Evolutionary conservation across 495 filamentous ascomycete species (phyloP), one percentile per base, ranked within the genome.

Genomic region (Venustampulla echinocandica): DNA sequence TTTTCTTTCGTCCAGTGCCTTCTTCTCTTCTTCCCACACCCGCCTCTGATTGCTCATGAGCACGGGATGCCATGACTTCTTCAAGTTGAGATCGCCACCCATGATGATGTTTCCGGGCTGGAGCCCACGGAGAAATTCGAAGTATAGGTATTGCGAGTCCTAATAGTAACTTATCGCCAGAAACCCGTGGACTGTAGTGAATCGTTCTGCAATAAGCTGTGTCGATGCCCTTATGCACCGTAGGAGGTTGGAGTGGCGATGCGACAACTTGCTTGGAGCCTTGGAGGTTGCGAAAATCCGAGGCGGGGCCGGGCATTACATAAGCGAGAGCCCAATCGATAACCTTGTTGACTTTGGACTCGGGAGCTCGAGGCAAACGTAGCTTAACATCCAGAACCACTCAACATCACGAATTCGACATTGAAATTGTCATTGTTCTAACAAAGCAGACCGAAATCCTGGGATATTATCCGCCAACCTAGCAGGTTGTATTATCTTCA

Each of bases 21-120:
- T 84, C 60, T 92, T 80, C 59, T 99, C 90, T 59, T 87, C 82
- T 19, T 82, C 74, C 80, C 84, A 93, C 47, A 94, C 88, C 53
- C 77, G 73, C 63, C 68, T 73, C 69, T 94, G 88, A 64, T 95
- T 95, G 66, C 76, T 77, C 63, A 87, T 76, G 41, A 90, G 73
- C 43, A 77, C 75, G 42, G 88, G 87, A 60, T 98, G 90, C 84
- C 90, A 98, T 71, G 85, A 90, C 74, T 99, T 99, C 69, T 99
- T 99, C 56, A 95, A 69, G 56, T 95, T 94, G 60, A 95, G 69
- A 71, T 94, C 87, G 56, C 85, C 84, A 69, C 84, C 81, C 85
- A 90, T 90, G 44, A 74, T 85, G 68, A 57, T 54, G 57, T 61
- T 49, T 50, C 59, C 47, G 37, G 45, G 46, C 40, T 51, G 49